phyloP scores from a whole-genome alignment of 371 early-diverging fungal species.

The Mucor piriformis region DNA sequence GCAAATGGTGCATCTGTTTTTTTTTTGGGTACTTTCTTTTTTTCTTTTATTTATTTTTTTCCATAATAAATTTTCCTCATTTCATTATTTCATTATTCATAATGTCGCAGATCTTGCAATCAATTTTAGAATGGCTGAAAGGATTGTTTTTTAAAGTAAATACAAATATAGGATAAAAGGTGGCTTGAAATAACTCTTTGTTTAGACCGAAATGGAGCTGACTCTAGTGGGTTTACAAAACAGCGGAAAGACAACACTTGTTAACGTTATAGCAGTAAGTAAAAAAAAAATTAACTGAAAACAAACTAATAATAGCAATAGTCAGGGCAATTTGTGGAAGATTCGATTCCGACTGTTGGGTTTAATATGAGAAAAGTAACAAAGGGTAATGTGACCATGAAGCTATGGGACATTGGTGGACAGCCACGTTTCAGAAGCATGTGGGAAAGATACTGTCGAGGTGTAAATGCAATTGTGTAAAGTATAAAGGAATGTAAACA shows the following conservation, averaged over 20 bases:
- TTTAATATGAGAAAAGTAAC: slow-evolving; percentile 98
- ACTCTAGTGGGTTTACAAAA: slow-evolving; percentile 97
- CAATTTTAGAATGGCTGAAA: slow-evolving; percentile 88
- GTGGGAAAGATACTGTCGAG: slow-evolving; percentile 97
- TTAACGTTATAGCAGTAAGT: slow-evolving; percentile 95
- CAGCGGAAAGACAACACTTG: slow-evolving; percentile 97
- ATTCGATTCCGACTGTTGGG: slow-evolving; percentile 97
- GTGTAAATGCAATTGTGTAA: slow-evolving; percentile 97
- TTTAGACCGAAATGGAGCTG: slow-evolving; percentile 92
- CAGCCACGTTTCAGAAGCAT: slow-evolving; percentile 95
- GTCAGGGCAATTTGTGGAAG: slow-evolving; percentile 96
- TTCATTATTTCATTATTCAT: neutral
- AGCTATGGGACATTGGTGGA: slow-evolving; percentile 98
- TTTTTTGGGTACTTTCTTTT: neutral
- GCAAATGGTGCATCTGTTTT: neutral
- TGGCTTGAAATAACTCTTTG: neutral
- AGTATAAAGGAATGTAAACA: slow-evolving; percentile 21
- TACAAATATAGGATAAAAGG: neutral
- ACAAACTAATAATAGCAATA: slow-evolving; percentile 26
- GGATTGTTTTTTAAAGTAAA: slow-evolving; percentile 91
- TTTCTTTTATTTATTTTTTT: neutral
- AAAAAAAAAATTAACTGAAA: neutral
- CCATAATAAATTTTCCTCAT: neutral
- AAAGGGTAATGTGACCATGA: slow-evolving; percentile 95
- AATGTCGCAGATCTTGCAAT: slow-evolving; percentile 50